Percentiles rank a stretch among this genome's conserved stretches.
Conservation (phyloP, 306 rosid genomes). For the Inga leiocalycina region DNA sequence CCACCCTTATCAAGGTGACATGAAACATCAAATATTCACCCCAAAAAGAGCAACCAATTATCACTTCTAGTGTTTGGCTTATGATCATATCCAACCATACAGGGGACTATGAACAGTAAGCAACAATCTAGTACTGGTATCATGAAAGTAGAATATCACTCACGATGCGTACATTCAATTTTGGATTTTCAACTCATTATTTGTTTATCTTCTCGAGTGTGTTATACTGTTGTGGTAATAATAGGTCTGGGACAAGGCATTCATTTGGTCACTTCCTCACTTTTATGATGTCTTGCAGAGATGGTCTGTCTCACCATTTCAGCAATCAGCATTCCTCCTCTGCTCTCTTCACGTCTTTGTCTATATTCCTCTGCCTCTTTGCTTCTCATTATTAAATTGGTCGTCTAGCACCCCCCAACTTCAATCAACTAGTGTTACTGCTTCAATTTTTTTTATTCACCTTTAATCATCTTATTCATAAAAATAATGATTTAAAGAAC, state of each 20-base stretch:
- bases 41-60: background rate
- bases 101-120: no score
- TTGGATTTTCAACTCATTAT: background rate
- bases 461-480: no score
- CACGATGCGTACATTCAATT: background rate
- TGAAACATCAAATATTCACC: background rate
- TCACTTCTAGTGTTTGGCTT: background rate
- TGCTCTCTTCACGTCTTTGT: background rate
- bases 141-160: background rate
- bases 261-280: background rate
- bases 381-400: background rate
- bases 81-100: background rate
- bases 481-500: no score
- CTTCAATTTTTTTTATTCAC: no score
- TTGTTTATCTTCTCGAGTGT: background rate
- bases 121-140: background rate
- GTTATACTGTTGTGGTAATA: no score
- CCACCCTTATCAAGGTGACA: no score
- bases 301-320: background rate
- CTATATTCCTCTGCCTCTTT: background rate
- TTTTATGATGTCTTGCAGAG: background rate
- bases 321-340: background rate
- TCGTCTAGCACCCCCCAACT: background rate
- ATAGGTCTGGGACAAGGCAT: background rate
- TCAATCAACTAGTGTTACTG: no score